Evolutionary conservation across 2,329 filamentous ascomycete genomes (phyloP).

Genomic region (Monosporascus cannonballus): DNA sequence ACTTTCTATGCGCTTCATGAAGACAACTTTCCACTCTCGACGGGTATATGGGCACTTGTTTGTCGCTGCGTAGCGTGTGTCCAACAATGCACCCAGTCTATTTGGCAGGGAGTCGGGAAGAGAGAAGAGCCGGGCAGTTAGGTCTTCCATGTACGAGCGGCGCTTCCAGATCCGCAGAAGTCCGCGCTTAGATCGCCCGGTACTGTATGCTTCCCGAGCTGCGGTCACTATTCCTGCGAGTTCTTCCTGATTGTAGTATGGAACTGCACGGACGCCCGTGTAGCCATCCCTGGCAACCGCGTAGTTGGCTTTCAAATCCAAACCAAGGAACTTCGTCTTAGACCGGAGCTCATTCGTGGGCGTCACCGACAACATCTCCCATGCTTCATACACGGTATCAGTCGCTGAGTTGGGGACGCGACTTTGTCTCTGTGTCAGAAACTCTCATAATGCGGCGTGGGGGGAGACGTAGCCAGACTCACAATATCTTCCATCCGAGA

Average conservation of each 20-base stretch:
- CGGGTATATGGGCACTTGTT: conserved; percentile 11
- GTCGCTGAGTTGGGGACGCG: neutral
- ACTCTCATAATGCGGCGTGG: neutral
- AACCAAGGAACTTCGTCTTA: conserved; percentile 5
- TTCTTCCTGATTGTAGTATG: conserved; percentile 10
- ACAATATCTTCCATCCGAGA: neutral
- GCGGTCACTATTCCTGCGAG: conserved; percentile 4
- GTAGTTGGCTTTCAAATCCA: conserved; percentile 5
- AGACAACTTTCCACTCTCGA: conserved; percentile 14
- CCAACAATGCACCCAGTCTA: conserved; percentile 12
- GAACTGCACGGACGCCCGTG: conserved; percentile 11
- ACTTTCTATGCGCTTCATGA: conserved; percentile 3
- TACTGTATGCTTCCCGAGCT: conserved; percentile 1
- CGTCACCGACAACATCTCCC: conserved; percentile 2
- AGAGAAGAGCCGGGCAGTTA: conserved; percentile 7
- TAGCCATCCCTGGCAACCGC: conserved; percentile 8
- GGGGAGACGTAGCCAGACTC: neutral
- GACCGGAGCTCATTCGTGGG: conserved; percentile 10
- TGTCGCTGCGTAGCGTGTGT: conserved; percentile 12
- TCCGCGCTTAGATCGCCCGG: neutral
- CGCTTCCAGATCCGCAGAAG: neutral
- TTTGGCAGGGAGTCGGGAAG: conserved; percentile 10
- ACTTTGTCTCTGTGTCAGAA: neutral
- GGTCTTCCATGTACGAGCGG: conserved; percentile 7
- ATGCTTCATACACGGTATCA: conserved; percentile 2